Base-by-base conservation (phyloP, 306 rosid genomes). In the Pyrus bretschneideri region DNA sequence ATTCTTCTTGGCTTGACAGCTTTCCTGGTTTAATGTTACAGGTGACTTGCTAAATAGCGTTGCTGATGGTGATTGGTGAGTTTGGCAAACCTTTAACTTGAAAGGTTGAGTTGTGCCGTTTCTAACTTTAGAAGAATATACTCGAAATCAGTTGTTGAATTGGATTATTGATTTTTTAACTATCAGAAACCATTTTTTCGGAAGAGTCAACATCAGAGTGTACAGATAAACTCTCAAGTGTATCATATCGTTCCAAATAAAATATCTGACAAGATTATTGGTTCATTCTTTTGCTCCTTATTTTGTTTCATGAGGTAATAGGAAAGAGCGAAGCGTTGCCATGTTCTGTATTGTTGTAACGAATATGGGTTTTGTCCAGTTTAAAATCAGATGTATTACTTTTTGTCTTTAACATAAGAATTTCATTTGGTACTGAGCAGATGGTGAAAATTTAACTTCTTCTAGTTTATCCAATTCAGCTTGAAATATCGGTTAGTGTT, bases 211-310 rank as follows among this genome's bases (percentile, higher is more conserved):
- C 44, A 70, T 79, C 75, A 69, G 86, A 78, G 76, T 49, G 78
- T 79, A 76, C 81, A 70, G 70, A 82, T 81, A 71, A 85, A 49
- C 55, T 82, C 61, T 73, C 81, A 68, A 42, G 58, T 79, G 78
- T 71, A 44, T 77, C 78, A 76, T 40, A 71, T 77, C 82, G 45
- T 61, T 82, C 79, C 78, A 51, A 77, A 82, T 84, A 77, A 77
- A 11, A 75, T 51, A 46, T 74, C 72, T 79, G 59, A 71, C 84
- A 57, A 52, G 38, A 61, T 79, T 82, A 85, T 77, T 79, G 83
- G 72, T 79, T 88, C 80, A 84, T 84, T 86, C 86, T 81, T 79
- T 87, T 74, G 22, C 40, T 69, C 66, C 61, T 49, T 14, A 15
- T 15, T 49, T 49, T 49, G 54, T 49, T 49, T 46, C 54, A 14